A percentile compares a stretch with the other conserved stretches of the same genome.
These are phyloP conservation scores for Paramyrothecium sp. DNA, from an alignment of 2,329 filamentous ascomycete genomes.

Conservation along the genomic window DNA sequence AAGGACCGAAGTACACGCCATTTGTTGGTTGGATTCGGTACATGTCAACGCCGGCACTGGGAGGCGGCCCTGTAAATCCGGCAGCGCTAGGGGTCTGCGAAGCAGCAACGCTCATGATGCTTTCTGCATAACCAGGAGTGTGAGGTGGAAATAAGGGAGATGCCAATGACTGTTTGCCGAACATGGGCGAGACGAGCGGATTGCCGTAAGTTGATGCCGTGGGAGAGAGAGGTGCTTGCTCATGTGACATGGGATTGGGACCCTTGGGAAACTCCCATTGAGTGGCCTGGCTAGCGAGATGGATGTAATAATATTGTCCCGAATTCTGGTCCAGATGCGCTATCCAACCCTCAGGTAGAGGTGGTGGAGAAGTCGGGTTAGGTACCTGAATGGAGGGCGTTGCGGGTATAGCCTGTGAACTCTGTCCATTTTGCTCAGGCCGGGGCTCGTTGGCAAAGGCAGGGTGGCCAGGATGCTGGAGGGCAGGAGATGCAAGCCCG, in stretches of 20 bases:
- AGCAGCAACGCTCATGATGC: slow-evolving; percentile 77
- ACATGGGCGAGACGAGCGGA: slow-evolving; percentile 66
- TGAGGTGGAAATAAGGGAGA: slow-evolving; percentile 84
- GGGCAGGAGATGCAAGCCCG: slow-evolving; percentile 43
- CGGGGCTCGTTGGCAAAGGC: slow-evolving; percentile 86
- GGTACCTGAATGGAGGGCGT: slow-evolving; percentile 38
- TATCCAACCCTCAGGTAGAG: slow-evolving; percentile 96
- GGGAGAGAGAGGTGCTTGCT: slow-evolving; percentile 79
- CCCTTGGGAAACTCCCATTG: slow-evolving; percentile 99
- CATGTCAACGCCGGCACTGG: slow-evolving; percentile 84
- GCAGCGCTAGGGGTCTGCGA: slow-evolving; percentile 71
- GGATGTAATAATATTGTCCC: slow-evolving; percentile 98
- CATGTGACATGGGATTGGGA: slow-evolving; percentile 82
- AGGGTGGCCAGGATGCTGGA: slow-evolving; percentile 70
- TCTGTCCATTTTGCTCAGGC: slow-evolving; percentile 48
- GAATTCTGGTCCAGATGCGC: slow-evolving; percentile 93
- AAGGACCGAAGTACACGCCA: slow-evolving; percentile 96
- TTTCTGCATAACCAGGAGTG: slow-evolving; percentile 81
- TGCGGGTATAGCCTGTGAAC: slow-evolving; percentile 40
- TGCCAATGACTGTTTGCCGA: slow-evolving; percentile 56
- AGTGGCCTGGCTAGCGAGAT: slow-evolving; percentile 89
- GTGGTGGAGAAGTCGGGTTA: slow-evolving; percentile 81
- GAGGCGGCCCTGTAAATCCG: slow-evolving; percentile 88
- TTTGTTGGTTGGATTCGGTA: slow-evolving; percentile 94
- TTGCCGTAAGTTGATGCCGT: slow-evolving; percentile 75